Evolutionary conservation across 768 basidiomycete species (phyloP).

Genomic region (Trametes meyenii): DNA sequence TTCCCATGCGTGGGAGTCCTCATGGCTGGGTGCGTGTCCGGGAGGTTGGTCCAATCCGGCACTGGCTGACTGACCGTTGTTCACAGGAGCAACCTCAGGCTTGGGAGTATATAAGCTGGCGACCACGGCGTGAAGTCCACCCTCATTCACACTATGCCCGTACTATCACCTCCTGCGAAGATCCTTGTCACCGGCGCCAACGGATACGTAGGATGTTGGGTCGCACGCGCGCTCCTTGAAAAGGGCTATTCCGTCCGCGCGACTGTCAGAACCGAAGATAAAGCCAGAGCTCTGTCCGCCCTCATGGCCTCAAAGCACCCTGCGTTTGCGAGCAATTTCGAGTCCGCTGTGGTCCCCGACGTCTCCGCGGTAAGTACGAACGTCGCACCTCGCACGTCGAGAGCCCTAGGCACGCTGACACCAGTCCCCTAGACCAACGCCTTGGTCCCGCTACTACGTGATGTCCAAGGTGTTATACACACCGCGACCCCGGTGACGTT

Average conservation of each 20-base stretch:
- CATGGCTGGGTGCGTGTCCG: too few relatives aligned
- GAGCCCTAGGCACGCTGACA: neutral
- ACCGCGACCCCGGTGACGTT: constrained; percentile 63
- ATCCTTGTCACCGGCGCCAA: constrained; percentile 59
- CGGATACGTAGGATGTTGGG: constrained; percentile 59
- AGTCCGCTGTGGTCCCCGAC: constrained; percentile 1
- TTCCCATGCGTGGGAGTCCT: too few relatives aligned
- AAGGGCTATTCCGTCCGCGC: constrained; percentile 62
- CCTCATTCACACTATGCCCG: constrained; percentile 33
- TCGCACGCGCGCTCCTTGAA: constrained; percentile 55
- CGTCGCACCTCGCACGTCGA: neutral
- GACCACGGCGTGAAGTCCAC: neutral
- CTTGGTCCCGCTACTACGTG: constrained; percentile 77
- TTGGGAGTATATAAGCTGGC: neutral
- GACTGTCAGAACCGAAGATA: constrained; percentile 59
- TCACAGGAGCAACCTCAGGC: neutral
- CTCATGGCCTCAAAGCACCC: constrained; percentile 37
- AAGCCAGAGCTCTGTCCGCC: constrained; percentile 55
- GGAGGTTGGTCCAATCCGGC: too few relatives aligned
- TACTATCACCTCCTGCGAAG: constrained; percentile 31
- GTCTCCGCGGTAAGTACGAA: constrained; percentile 1
- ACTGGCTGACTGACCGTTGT: neutral
- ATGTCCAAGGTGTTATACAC: constrained; percentile 69
- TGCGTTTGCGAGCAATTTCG: neutral
- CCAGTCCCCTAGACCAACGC: constrained; percentile 49